phyloP scores from a whole-genome alignment of 177 flowering plant species.

The Vitis hybrid region DNA sequence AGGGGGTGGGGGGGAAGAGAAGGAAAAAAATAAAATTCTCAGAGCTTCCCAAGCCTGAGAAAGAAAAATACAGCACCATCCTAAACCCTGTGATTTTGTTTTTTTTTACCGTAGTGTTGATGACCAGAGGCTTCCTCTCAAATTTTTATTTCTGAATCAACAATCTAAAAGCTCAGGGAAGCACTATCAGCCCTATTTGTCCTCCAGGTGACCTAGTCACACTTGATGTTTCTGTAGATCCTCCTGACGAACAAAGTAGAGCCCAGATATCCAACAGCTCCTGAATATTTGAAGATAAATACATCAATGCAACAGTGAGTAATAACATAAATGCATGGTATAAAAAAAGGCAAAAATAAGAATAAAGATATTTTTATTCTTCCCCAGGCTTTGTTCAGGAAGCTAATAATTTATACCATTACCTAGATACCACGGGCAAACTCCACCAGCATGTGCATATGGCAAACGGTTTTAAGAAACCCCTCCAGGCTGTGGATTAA shows the following conservation, averaged over 20 bases:
- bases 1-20: conserved; percentile 14
- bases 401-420: not conserved
- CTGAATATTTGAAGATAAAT: conserved; percentile 32
- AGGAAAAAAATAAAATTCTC: conserved; percentile 6
- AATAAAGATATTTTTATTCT: not conserved
- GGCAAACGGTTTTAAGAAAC: no score
- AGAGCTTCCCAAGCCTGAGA: conserved; percentile 12
- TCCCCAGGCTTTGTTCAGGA: not conserved
- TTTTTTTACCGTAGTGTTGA: not conserved
- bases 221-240: conserved; percentile 86
- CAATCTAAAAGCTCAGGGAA: conserved; percentile 10
- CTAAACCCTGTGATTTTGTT: conserved; percentile 17
- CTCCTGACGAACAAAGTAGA: conserved; percentile 75
- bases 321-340: not conserved
- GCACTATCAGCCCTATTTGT: conserved; percentile 8
- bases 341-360: not conserved
- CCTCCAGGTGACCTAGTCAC: conserved; percentile 43
- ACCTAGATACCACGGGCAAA: rapidly evolving
- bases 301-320: not conserved
- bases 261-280: conserved; percentile 79
- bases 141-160: not conserved
- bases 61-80: conserved; percentile 15
- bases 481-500: no score
- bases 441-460: no score
- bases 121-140: conserved; percentile 17